Conservation (phyloP, 139 green algal species). For the Chlorella sp. region DNA sequence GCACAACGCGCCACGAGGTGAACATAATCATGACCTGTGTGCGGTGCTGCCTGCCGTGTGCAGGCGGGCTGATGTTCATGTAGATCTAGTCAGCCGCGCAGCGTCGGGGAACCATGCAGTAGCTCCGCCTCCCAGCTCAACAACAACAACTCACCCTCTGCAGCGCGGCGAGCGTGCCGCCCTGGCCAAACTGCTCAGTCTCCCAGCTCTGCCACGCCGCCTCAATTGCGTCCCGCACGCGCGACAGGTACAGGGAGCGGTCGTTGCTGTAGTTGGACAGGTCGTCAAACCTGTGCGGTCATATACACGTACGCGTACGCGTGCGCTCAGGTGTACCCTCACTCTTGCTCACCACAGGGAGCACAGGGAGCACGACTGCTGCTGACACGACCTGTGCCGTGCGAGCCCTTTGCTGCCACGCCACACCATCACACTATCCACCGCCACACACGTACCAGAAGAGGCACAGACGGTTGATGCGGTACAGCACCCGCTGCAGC, state of each 20-base stretch:
- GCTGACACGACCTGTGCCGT: background rate
- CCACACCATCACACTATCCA: background rate
- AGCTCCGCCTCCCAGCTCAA: no score
- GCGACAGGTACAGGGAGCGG: conserved; percentile 26
- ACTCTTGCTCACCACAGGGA: background rate
- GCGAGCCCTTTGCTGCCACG: background rate
- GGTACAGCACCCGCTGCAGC: conserved; percentile 50
- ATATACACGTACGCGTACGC: background rate
- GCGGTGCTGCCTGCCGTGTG: no score
- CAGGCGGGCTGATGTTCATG: no score
- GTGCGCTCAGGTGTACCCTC: background rate
- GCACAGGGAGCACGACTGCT: background rate
- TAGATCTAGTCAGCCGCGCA: no score
- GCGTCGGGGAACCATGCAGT: no score
- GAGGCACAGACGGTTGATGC: conserved; percentile 47
- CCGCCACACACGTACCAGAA: conserved; percentile 40
- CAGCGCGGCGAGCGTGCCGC: background rate
- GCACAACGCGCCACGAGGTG: no score
- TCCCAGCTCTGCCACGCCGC: conserved; percentile 49
- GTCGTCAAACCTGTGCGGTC: conserved; percentile 43
- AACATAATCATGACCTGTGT: no score
- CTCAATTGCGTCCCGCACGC: conserved; percentile 38
- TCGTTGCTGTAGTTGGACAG: conserved; percentile 52
- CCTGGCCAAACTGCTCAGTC: conserved; percentile 15
- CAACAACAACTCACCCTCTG: no score